phyloP scores from a whole-genome alignment of 352 stramenopile genomes.

The Globisporangium nodosum region DNA sequence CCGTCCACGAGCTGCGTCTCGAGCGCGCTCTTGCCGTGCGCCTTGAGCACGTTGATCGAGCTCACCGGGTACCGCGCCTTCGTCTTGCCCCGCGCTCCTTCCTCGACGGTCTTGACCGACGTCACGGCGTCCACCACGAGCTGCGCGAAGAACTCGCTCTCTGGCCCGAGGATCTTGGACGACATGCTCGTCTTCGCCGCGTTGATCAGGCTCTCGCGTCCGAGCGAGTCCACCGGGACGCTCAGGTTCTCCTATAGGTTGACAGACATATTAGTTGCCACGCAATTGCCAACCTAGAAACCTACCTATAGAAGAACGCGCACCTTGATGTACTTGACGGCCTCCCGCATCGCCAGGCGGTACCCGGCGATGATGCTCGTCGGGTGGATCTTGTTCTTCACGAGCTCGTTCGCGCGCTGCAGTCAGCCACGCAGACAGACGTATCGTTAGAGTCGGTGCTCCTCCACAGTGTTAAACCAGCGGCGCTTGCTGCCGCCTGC shows the following conservation, averaged over 20 bases:
- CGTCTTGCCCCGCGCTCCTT: slow-evolving; percentile 74
- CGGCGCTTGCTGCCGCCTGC: too few relatives aligned
- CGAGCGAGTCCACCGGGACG: slow-evolving; percentile 92
- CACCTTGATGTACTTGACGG: slow-evolving; percentile 97
- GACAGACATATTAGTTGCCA: background rate
- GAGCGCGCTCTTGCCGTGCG: slow-evolving; percentile 86
- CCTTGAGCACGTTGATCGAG: slow-evolving; percentile 99
- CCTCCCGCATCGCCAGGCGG: slow-evolving; percentile 96
- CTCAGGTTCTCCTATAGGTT: slow-evolving; percentile 88
- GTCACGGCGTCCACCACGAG: slow-evolving; percentile 97
- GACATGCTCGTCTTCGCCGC: slow-evolving; percentile 98
- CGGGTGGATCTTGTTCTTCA: slow-evolving; percentile 98
- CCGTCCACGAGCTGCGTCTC: slow-evolving; percentile 91
- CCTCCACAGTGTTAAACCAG: background rate
- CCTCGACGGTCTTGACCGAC: slow-evolving; percentile 92
- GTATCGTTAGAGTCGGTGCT: background rate
- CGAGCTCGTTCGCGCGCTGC: slow-evolving; percentile 94
- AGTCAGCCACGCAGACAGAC: slow-evolving; percentile 3
- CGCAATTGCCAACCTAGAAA: background rate
- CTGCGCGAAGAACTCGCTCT: slow-evolving; percentile 97
- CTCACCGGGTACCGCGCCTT: slow-evolving; percentile 95
- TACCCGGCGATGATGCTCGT: slow-evolving; percentile 99
- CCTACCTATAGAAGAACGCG: background rate
- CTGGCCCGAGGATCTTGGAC: slow-evolving; percentile 98
- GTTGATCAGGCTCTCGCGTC: slow-evolving; percentile 94